Base-by-base conservation (phyloP, 106 monocot genomes). In the Platanthera zijinensis region DNA sequence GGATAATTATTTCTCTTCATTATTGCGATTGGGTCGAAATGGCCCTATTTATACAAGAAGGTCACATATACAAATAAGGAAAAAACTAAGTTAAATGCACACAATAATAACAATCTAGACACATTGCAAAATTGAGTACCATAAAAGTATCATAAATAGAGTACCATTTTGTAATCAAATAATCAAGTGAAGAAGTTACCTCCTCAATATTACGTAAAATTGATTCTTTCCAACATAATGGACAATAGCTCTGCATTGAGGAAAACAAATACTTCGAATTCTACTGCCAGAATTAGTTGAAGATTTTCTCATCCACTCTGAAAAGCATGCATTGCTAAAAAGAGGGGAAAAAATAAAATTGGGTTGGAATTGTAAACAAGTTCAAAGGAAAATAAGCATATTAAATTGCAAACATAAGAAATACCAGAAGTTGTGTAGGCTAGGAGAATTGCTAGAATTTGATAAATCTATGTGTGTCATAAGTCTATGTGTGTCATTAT, bases 361-460 rank as follows among this genome's bases (percentile, higher is more conserved):
- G 47, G 6, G 0, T 5, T n/a, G 22, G 57, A 73, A 21, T 15
- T 78, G 50, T 59, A 63, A 66, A 72, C 49, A 54, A 46, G 53
- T 25, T 30, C 57, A 15, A 57, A 7, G 2, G 50, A 57, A 39
- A 49, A 64, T 4, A 22, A 15, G 15, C 22, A 21, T 50, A 8
- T 10, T 5, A 7, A 63, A 72, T 46, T 10, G 17, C 2, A 57
- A 5, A 74, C 66, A 66, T 52, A 30, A 9, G 3, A 59, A 71
- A 48, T 90, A 99, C 99, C 99, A 99, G 79, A 99, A 99, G 78
- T 99, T 99, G 78, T 99, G 99, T 50, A 94, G 88, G 80, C 99
- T 94, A 71, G 99, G 99, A 75, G 94, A 75, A 78, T 94, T 85
- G 51, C 92, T 94, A 69, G n/a, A n/a, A n/a, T n/a, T n/a, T n/a